Evolutionary conservation across 768 basidiomycete genomes (phyloP).

Genomic region (Mycena olivaceomarginata): DNA sequence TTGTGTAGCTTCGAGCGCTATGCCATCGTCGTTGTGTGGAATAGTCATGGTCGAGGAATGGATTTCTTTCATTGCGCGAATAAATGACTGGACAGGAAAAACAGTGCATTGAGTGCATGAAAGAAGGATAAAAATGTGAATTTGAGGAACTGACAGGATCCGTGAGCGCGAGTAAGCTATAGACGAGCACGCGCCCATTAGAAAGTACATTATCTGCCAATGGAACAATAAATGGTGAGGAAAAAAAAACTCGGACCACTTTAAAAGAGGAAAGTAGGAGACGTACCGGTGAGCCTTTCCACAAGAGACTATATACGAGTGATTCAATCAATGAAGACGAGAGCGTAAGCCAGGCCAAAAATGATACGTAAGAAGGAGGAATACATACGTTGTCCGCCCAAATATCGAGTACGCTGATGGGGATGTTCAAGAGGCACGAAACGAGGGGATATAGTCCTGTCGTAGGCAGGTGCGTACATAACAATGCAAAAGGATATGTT

Average conservation of each 20-base stretch:
- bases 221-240: background rate
- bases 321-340: background rate
- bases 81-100: slow-evolving; percentile 15
- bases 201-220: slow-evolving; percentile 6
- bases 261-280: slow-evolving; percentile 1
- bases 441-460: slow-evolving; percentile 12
- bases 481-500: background rate
- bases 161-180: slow-evolving; percentile 13
- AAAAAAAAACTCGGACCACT: background rate
- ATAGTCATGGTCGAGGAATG: background rate
- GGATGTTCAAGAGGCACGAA: slow-evolving; percentile 13
- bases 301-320: background rate
- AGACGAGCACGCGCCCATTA: slow-evolving; percentile 9
- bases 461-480: background rate
- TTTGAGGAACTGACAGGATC: slow-evolving; percentile 6
- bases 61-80: slow-evolving; percentile 8
- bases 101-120: slow-evolving; percentile 5
- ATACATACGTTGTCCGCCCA: background rate
- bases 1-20: background rate
- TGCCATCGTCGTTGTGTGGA: background rate
- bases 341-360: background rate
- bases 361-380: background rate
- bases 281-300: slow-evolving; percentile 4
- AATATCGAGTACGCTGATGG: slow-evolving; percentile 12
- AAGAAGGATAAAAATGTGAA: background rate